These are phyloP conservation scores for Sechiopsis laciniata DNA, from an alignment of 306 rosid species.

Conservation along the genomic window DNA sequence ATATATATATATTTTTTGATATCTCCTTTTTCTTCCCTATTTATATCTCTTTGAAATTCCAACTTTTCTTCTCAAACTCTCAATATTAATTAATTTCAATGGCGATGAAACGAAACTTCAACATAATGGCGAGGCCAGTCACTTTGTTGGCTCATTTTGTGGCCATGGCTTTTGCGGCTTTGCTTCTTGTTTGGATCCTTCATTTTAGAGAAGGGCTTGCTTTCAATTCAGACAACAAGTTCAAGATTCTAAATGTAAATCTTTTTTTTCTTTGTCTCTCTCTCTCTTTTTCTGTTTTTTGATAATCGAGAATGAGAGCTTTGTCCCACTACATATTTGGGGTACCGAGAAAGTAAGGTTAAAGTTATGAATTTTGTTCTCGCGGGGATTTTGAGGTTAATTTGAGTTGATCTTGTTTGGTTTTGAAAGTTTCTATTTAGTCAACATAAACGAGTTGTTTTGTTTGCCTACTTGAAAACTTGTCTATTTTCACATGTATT, in stretches of 20 bases:
- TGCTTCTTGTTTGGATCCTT: constrained; percentile 53
- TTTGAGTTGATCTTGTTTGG: too few species aligned
- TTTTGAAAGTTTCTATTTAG: too few species aligned
- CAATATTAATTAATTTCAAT: constrained; percentile 14
- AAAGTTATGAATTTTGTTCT: too few species aligned
- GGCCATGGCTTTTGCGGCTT: constrained; percentile 46
- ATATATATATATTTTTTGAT: too few species aligned
- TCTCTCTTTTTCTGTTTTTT: too few species aligned
- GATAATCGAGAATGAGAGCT: too few species aligned
- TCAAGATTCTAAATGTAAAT: constrained; percentile 55
- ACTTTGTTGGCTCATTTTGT: constrained; percentile 49
- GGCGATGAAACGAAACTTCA: constrained; percentile 43
- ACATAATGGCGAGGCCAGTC: constrained; percentile 40
- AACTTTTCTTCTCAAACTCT: neutral
- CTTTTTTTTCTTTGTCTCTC: neutral
- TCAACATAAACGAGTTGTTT: too few species aligned
- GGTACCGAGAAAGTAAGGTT: too few species aligned
- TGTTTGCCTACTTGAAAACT: too few species aligned
- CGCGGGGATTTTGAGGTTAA: too few species aligned
- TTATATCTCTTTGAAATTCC: neutral
- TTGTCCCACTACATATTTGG: too few species aligned
- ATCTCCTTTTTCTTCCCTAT: neutral
- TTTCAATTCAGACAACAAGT: constrained; percentile 37
- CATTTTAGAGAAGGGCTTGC: constrained; percentile 58
- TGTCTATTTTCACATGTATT: too few species aligned